Conservation (phyloP, 805 yeast species). For the Cyberlindnera lachancei region DNA sequence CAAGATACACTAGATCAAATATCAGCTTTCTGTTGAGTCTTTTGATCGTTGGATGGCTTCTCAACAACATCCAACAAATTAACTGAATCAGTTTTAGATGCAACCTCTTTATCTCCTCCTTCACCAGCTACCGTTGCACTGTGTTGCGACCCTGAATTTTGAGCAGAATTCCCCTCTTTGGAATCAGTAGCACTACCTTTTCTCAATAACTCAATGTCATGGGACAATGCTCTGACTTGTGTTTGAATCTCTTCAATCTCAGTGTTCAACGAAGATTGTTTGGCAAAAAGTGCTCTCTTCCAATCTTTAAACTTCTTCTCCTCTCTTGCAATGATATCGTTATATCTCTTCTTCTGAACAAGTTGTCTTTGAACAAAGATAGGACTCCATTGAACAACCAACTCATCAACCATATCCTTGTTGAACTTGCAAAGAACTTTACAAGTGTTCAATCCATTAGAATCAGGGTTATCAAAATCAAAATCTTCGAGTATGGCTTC, state of each 20-base stretch:
- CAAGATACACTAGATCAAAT: too few relatives aligned
- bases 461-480: constrained; percentile 23
- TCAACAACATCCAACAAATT: too few relatives aligned
- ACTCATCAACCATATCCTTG: constrained; percentile 30
- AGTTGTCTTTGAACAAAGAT: constrained; percentile 37
- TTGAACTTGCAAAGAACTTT: constrained; percentile 31
- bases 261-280: constrained; percentile 47
- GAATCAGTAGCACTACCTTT: too few relatives aligned
- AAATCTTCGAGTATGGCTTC: constrained; percentile 9
- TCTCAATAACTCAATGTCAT: constrained; percentile 2
- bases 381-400: constrained; percentile 38
- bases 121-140: too few relatives aligned
- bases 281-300: constrained; percentile 46
- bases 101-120: too few relatives aligned
- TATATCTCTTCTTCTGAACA: constrained; percentile 35
- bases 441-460: constrained; percentile 29
- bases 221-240: constrained; percentile 1
- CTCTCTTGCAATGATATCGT: constrained; percentile 37
- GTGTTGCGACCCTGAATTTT: too few relatives aligned
- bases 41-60: too few relatives aligned
- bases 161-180: too few relatives aligned
- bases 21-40: too few relatives aligned
- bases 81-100: too few relatives aligned
- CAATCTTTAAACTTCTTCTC: constrained; percentile 55
- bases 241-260: constrained; percentile 4